These are phyloP conservation scores for Tetrapisispora nanseiensis DNA, from an alignment of 805 yeast species.

Conservation along the genomic window DNA sequence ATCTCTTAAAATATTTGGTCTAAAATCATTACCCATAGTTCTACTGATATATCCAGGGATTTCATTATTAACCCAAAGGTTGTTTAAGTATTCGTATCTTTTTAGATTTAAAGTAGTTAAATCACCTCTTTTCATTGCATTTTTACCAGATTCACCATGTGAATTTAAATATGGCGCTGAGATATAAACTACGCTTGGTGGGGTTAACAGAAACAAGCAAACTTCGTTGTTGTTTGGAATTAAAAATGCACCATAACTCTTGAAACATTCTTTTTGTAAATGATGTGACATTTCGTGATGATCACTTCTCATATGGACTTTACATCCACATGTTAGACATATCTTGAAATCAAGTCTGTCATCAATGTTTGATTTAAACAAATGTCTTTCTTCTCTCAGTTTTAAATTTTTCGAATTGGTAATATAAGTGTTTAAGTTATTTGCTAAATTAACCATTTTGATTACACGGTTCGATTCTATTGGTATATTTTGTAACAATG, in stretches of 20 bases:
- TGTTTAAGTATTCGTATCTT: constrained; percentile 48
- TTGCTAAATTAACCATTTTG: constrained; percentile 44
- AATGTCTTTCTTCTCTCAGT: constrained; percentile 25
- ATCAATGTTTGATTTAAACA: constrained; percentile 17
- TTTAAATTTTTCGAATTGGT: constrained; percentile 25
- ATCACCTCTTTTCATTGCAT: constrained; percentile 44
- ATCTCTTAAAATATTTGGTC: constrained; percentile 17
- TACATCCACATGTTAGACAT: constrained; percentile 38
- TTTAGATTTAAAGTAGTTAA: constrained; percentile 42
- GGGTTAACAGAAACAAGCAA: constrained; percentile 26
- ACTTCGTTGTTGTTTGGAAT: constrained; percentile 30
- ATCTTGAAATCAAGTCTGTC: constrained; percentile 36
- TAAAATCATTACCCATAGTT: constrained; percentile 28
- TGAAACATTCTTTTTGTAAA: constrained; percentile 22
- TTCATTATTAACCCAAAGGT: constrained; percentile 53
- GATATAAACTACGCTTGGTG: constrained; percentile 27
- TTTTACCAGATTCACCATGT: constrained; percentile 65
- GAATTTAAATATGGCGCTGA: constrained; percentile 64
- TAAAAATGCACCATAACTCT: constrained; percentile 30
- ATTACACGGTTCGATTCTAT: constrained; percentile 46
- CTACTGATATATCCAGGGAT: constrained; percentile 40
- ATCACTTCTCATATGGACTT: constrained; percentile 28
- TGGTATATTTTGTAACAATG: constrained; percentile 14
- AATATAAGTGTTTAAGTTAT: constrained; percentile 32
- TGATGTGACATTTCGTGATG: constrained; percentile 26